These are phyloP conservation scores for Eucalyptus sideroxylon DNA, from an alignment of 345 rosid species.

Conservation along the genomic window DNA sequence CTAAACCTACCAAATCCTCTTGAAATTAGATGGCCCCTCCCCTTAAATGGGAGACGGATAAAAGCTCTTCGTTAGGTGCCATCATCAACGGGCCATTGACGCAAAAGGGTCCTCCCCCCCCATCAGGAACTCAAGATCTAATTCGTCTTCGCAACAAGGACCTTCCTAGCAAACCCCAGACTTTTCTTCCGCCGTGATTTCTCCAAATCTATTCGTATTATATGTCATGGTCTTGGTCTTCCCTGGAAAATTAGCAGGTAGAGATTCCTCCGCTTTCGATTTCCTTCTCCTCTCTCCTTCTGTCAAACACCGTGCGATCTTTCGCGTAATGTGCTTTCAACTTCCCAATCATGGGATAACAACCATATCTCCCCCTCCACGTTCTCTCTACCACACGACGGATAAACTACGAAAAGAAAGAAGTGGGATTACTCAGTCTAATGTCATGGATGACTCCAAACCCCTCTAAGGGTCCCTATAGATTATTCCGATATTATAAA, in stretches of 20 bases:
- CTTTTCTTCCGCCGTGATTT: background rate
- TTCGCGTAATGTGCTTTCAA: background rate
- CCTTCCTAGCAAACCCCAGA: background rate
- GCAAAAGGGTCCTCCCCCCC: background rate
- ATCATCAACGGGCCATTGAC: background rate
- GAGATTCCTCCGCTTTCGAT: background rate
- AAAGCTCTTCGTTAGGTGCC: background rate
- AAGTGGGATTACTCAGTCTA: background rate
- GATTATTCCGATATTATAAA: background rate
- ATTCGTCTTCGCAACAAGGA: background rate
- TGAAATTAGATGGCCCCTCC: background rate
- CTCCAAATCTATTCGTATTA: background rate
- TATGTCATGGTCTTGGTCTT: background rate
- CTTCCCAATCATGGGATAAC: slow-evolving; percentile 4
- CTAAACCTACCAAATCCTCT: background rate
- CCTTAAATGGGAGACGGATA: background rate
- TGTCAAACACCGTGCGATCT: background rate
- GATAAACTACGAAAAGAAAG: background rate
- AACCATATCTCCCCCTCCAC: background rate
- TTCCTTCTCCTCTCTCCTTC: background rate
- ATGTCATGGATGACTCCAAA: slow-evolving; percentile 18
- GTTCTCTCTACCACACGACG: background rate
- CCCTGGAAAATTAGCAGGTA: background rate
- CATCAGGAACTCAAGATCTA: background rate
- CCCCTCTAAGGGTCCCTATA: background rate